phyloP scores from a whole-genome alignment of 345 rosid species.

The Murraya paniculata region DNA sequence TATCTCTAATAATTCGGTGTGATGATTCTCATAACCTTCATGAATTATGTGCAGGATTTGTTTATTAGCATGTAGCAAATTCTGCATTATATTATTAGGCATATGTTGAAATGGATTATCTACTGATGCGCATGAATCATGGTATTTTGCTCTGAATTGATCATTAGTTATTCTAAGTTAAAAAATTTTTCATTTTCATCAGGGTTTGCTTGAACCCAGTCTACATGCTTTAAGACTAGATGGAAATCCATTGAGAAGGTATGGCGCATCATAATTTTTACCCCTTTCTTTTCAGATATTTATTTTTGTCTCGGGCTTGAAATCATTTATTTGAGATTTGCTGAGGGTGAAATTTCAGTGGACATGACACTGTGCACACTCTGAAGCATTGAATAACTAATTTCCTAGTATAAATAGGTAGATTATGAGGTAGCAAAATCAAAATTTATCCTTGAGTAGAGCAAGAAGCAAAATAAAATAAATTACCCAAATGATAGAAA shows the following conservation, averaged over 20 bases:
- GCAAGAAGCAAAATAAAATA: not conserved
- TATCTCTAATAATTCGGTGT: not conserved
- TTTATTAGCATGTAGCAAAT: not conserved
- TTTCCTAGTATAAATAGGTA: not conserved
- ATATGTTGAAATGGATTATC: not conserved
- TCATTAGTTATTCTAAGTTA: not conserved
- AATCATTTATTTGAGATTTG: not conserved
- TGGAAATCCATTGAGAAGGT: conserved; percentile 94
- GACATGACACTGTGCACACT: not conserved
- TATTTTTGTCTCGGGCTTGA: not conserved
- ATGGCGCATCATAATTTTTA: not conserved
- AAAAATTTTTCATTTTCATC: conserved; percentile 7
- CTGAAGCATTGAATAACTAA: not conserved
- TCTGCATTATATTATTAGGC: not conserved
- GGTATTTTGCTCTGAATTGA: not conserved
- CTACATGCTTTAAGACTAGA: conserved; percentile 78
- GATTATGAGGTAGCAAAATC: not conserved
- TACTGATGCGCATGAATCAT: not conserved
- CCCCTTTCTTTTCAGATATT: not conserved
- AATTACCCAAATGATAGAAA: not conserved
- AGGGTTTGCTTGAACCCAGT: conserved; percentile 85
- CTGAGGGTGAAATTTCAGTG: not conserved
- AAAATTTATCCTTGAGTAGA: not conserved
- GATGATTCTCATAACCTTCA: not conserved
- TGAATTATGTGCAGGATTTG: not conserved